Base-by-base conservation (phyloP, 2,329 filamentous ascomycete genomes). In the Paramyrothecium roridum region DNA sequence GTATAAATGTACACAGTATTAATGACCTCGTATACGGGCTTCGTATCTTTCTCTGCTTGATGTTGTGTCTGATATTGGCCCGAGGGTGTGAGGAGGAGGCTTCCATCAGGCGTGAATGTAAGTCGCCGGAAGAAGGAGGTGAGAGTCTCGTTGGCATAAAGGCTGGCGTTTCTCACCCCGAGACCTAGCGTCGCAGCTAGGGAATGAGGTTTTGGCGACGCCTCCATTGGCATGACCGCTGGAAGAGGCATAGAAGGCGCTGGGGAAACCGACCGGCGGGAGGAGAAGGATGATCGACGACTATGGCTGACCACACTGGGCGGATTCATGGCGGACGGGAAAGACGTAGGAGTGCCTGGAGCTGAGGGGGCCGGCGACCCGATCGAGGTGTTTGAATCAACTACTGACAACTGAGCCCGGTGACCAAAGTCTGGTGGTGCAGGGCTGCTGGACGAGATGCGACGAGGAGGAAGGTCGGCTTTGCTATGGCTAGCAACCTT, bases 1-100 rank as follows among this genome's bases (percentile, higher is more conserved):
- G 93, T 97, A 72, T 99, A 99, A 53, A 99, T 95, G 73, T 99
- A 99, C 21, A 99, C 96, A 0, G 95, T 99, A 68, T 99, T 99
- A 64, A 90, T 92, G 52, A 97, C 83, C 62, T 99, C 93, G 63
- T 95, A 93, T 1, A 82, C 82, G 0, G 85, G 81, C 70, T 93
- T 96, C 2, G 80, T 75, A 59, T 92, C 89, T 50, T 83, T 83
- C 21, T 87, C 77, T 2, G 69, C 61, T 50, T 85, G 84, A 61
- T 91, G 85, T 52, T 91, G 84, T 2, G 88, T 89, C 69, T 96
- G 96, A 73, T 95, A 98, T 68, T 98, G 95, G 8, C 95, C 95
- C 2, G 95, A 93, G 2, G 95, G 95, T 0, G 95, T 99, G 60
- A 99, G 87, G 4, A 99, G 81, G 51, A 99, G 78, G 69, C 93